Conservation (phyloP, 768 basidiomycete species). For the Xerocomellus dryophilus region DNA sequence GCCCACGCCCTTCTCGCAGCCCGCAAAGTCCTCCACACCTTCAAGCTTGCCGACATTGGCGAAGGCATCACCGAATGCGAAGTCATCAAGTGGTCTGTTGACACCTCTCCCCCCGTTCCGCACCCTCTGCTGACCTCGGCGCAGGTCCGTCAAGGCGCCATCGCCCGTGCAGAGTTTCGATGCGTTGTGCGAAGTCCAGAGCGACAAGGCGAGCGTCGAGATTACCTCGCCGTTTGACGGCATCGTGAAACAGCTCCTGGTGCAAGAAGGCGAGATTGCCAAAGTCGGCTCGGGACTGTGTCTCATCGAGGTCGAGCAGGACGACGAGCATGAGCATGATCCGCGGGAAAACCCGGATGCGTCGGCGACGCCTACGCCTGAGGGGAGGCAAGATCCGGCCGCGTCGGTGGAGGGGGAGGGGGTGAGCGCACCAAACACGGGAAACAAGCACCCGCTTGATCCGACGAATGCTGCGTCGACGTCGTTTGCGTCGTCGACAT, state of each 20-base stretch:
- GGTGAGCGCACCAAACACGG: background rate
- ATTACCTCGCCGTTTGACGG: constrained; percentile 88
- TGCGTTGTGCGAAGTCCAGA: constrained; percentile 78
- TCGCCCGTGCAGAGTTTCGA: constrained; percentile 62
- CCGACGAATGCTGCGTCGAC: constrained; percentile 40
- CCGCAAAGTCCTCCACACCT: constrained; percentile 47
- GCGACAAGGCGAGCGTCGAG: constrained; percentile 88
- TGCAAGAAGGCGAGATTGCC: constrained; percentile 78
- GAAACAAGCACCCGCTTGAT: constrained; percentile 59
- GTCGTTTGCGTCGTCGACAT: constrained; percentile 14
- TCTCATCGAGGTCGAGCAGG: constrained; percentile 76
- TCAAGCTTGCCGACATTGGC: constrained; percentile 83
- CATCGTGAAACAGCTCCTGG: constrained; percentile 64
- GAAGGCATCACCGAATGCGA: constrained; percentile 92
- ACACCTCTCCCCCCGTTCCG: background rate
- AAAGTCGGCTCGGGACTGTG: constrained; percentile 80
- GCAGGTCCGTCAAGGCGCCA: constrained; percentile 61
- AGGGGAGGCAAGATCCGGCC: constrained; percentile 16
- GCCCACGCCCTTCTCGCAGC: constrained; percentile 30
- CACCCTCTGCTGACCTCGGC: constrained; percentile 8
- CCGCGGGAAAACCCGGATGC: background rate
- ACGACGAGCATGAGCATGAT: constrained; percentile 21
- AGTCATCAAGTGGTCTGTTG: constrained; percentile 75
- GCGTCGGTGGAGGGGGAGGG: background rate
- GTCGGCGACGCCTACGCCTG: background rate